Evolutionary conservation across 768 basidiomycete species (phyloP), one percentile per base, ranked within the genome.

Genomic region (Suillus ampliporus): DNA sequence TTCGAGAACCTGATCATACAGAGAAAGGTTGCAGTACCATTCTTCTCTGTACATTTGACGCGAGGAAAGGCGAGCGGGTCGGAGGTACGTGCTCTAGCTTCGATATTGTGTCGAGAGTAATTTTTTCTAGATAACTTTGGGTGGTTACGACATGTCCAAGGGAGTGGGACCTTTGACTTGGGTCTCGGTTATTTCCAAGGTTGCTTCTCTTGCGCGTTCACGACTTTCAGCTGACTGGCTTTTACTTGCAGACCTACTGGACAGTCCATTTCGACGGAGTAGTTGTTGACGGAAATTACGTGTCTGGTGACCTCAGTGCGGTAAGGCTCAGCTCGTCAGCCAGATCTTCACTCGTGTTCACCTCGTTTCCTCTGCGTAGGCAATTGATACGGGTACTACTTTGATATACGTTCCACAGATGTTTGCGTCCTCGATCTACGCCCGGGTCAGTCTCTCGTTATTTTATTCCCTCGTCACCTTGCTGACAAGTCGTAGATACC

Each of bases 321-420:
- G 71, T 73, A 73, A 53, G 48, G 67, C 65, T 51, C 37, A 46
- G n/a, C 7, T n/a, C 9, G 23, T 66, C 41, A 28, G 60, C 37
- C 2, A 34, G 64, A 10, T 60, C 65, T 35, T 41, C 28, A 52
- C 19, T 56, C 31, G 4, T 47, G 31, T 28, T 35, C 21, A 28
- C 1, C 14, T 35, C 13, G 4, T 23, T 26, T 19, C 6, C 2
- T 13, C n/a, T 53, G n/a, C 31, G n/a, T 51, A 89, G 88, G 86
- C 87, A 21, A 81, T 90, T 62, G 89, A 90, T 68, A 87, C 88
- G 0, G 89, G 89, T 35, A 89, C 88, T 4, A 85, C 88, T 34
- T 76, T 89, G 31, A 84, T 89, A 61, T 89, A 89, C 71, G 62
- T 88, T 7, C 86, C 87, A 1, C 69, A 74, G 43, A 52, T 68